Evolutionary conservation across 2,329 filamentous ascomycete species (phyloP).

Genomic region (Phoma herbarum): DNA sequence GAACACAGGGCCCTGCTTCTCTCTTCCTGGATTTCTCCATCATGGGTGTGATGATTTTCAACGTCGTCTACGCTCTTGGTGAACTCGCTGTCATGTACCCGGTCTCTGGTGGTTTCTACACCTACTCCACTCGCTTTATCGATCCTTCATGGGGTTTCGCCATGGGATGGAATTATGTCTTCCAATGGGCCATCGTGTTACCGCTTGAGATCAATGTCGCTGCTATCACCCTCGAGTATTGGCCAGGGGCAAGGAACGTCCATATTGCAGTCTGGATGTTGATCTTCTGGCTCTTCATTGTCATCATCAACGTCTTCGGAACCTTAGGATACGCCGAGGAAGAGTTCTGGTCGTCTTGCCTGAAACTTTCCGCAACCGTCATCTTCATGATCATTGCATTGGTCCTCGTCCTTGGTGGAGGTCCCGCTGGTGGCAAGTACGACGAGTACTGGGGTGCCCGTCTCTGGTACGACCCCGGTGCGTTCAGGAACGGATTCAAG

Average conservation of each 20-base stretch:
- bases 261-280: conserved; percentile 73
- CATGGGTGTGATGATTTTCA: conserved; percentile 53
- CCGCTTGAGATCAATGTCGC: conserved; percentile 51
- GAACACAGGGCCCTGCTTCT: conserved; percentile 39
- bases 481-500: conserved; percentile 77
- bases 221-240: conserved; percentile 52
- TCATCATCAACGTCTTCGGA: conserved; percentile 72
- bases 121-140: conserved; percentile 59
- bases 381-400: conserved; percentile 86
- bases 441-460: conserved; percentile 69
- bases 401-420: conserved; percentile 82
- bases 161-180: conserved; percentile 51
- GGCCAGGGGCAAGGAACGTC: conserved; percentile 59
- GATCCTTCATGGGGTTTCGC: conserved; percentile 57
- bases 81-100: conserved; percentile 68
- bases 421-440: conserved; percentile 68
- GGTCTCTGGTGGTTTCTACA: conserved; percentile 63
- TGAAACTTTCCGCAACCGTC: conserved; percentile 50
- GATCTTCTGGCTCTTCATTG: conserved; percentile 79
- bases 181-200: conserved; percentile 50
- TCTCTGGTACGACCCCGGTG: conserved; percentile 69
- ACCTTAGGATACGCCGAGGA: conserved; percentile 54
- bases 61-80: conserved; percentile 59
- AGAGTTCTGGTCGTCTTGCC: conserved; percentile 50
- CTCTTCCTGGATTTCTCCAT: conserved; percentile 53